Conservation (phyloP, 805 yeast species). For the Cyberlindnera suaveolens region DNA sequence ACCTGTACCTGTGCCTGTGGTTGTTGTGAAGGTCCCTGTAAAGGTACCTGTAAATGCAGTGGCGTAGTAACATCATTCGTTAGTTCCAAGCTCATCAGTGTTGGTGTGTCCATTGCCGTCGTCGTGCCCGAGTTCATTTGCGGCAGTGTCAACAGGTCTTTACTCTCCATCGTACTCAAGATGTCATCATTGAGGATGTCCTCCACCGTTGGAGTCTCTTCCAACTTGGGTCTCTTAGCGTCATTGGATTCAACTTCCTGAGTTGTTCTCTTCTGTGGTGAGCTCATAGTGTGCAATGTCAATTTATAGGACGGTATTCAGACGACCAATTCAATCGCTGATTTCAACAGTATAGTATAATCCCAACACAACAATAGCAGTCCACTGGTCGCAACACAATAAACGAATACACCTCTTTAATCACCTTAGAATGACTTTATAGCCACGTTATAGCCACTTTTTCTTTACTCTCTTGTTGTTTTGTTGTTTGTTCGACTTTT, state of each 20-base stretch:
- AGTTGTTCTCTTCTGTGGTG: conserved; percentile 13
- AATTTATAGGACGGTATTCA: too few species aligned
- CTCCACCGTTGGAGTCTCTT: conserved; percentile 8
- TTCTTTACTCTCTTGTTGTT: too few species aligned
- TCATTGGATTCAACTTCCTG: background rate
- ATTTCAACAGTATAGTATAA: too few species aligned
- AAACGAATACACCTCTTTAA: too few species aligned
- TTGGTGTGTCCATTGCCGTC: conserved; percentile 3
- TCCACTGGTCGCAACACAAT: too few species aligned
- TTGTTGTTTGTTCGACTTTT: background rate
- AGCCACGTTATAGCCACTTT: too few species aligned
- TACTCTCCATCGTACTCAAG: background rate
- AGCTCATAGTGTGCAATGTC: conserved; percentile 1
- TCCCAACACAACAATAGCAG: too few species aligned
- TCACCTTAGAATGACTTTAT: too few species aligned
- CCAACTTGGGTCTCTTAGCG: conserved; percentile 9
- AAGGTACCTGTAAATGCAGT: background rate
- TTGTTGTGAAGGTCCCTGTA: background rate
- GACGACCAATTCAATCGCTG: too few species aligned
- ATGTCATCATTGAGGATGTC: conserved; percentile 13
- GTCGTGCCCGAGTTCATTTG: background rate
- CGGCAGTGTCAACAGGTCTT: conserved; percentile 7
- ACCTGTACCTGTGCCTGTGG: background rate
- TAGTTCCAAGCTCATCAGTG: conserved; percentile 1
- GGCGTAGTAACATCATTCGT: background rate